Evolutionary conservation across 352 stramenopile genomes (phyloP).

Genomic region (Blastocystis sp.): DNA sequence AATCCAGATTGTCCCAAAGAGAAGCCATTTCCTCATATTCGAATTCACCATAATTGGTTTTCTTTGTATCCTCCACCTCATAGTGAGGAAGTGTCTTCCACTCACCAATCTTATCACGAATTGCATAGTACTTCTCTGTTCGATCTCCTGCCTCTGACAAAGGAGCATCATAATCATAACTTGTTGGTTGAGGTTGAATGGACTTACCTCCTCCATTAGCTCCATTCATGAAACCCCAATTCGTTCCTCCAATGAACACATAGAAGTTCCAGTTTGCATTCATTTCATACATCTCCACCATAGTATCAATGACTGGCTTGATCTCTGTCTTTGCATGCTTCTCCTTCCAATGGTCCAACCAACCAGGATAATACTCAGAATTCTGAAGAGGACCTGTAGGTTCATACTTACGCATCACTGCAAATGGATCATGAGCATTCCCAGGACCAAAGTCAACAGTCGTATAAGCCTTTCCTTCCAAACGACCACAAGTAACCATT

Average conservation of each 20-base stretch:
- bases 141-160: slow-evolving; percentile 61
- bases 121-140: slow-evolving; percentile 38
- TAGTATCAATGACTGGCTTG: slow-evolving; percentile 43
- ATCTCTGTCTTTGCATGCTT: slow-evolving; percentile 41
- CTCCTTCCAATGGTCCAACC: slow-evolving; percentile 66
- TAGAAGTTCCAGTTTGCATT: slow-evolving; percentile 66
- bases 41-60: background rate
- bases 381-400: slow-evolving; percentile 63
- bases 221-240: slow-evolving; percentile 66
- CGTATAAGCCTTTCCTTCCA: slow-evolving; percentile 61
- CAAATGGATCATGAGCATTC: slow-evolving; percentile 27
- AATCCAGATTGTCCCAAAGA: background rate
- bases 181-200: slow-evolving; percentile 64
- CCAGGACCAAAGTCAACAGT: slow-evolving; percentile 64
- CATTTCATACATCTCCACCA: slow-evolving; percentile 55
- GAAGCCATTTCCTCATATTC: background rate
- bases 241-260: slow-evolving; percentile 68
- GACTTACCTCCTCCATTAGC: slow-evolving; percentile 63
- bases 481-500: slow-evolving; percentile 49
- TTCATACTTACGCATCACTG: slow-evolving; percentile 63
- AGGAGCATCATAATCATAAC: slow-evolving; percentile 67
- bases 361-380: slow-evolving; percentile 66
- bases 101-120: slow-evolving; percentile 30
- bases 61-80: slow-evolving; percentile 1
- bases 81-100: slow-evolving; percentile 23